phyloP scores from a whole-genome alignment of 2,329 filamentous ascomycete species.

The Delphinella strobiligena region DNA sequence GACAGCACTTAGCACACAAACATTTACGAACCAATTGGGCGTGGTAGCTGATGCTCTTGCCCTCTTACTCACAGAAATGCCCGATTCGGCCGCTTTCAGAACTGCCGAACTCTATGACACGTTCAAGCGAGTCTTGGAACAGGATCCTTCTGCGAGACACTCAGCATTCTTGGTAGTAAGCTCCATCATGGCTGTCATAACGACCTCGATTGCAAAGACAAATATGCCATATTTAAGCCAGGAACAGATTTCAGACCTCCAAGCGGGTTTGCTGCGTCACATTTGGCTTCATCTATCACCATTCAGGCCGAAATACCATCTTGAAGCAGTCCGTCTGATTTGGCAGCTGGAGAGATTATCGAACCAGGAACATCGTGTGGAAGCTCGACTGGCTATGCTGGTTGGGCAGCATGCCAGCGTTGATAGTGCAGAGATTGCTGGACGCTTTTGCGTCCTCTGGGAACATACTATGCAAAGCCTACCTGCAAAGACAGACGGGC shows the following conservation, averaged over 20 bases:
- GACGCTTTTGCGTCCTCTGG: conserved; percentile 68
- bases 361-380: conserved; percentile 1
- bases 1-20: not conserved
- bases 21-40: conserved; percentile 1
- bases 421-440: conserved; percentile 40
- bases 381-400: conserved; percentile 6
- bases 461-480: conserved; percentile 48
- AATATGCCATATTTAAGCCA: conserved; percentile 6
- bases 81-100: conserved; percentile 1
- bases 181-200: conserved; percentile 13
- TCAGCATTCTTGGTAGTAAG: conserved; percentile 13
- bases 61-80: conserved; percentile 1
- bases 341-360: conserved; percentile 76
- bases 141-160: conserved; percentile 1
- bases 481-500: conserved; percentile 6
- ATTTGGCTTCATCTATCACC: conserved; percentile 75
- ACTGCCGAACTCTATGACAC: conserved; percentile 2
- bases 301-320: conserved; percentile 81
- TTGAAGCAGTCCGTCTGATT: conserved; percentile 76
- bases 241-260: conserved; percentile 47
- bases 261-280: conserved; percentile 55
- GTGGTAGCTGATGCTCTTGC: conserved; percentile 4
- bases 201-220: not conserved
- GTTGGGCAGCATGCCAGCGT: conserved; percentile 1
- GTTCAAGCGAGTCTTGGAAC: conserved; percentile 1